These are phyloP conservation scores for Saccharomyces hybrid DNA, from an alignment of 1,139 yeast species.

Conservation along the genomic window DNA sequence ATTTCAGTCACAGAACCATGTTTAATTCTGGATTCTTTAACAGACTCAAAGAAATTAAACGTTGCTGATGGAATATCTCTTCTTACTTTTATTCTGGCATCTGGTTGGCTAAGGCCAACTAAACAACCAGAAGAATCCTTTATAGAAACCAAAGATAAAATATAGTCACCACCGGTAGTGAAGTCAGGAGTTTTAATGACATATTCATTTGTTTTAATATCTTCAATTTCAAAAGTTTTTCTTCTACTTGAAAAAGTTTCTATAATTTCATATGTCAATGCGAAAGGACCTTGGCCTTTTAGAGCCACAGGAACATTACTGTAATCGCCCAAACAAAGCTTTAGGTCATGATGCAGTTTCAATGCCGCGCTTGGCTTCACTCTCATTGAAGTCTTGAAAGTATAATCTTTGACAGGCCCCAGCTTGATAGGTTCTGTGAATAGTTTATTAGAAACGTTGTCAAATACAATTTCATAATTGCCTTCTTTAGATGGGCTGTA, in stretches of 20 bases:
- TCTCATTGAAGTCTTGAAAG: conserved; percentile 38
- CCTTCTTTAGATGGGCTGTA: conserved; percentile 82
- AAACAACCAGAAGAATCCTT: conserved; percentile 69
- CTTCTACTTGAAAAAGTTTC: conserved; percentile 43
- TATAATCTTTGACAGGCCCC: conserved; percentile 28
- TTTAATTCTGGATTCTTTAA: conserved; percentile 38
- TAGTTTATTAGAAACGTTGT: conserved; percentile 47
- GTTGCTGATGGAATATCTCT: conserved; percentile 56
- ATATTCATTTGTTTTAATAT: conserved; percentile 37
- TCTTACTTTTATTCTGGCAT: conserved; percentile 55
- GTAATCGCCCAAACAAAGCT: conserved; percentile 42
- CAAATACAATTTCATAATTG: conserved; percentile 63
- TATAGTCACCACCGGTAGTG: conserved; percentile 61
- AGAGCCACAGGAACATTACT: conserved; percentile 49
- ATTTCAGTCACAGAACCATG: conserved; percentile 55
- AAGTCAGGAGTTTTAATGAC: conserved; percentile 48
- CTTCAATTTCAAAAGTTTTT: conserved; percentile 37
- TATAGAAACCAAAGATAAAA: conserved; percentile 54
- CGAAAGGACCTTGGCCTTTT: conserved; percentile 74
- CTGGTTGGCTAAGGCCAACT: conserved; percentile 55
- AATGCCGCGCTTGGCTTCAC: conserved; percentile 38
- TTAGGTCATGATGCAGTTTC: conserved; percentile 24
- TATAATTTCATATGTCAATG: conserved; percentile 59
- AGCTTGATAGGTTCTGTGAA: conserved; percentile 38
- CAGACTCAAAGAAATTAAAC: conserved; percentile 34